A percentile compares a stretch with the other conserved stretches of the same genome.
Conservation (phyloP, 345 rosid species). For the Citrus maxima region DNA sequence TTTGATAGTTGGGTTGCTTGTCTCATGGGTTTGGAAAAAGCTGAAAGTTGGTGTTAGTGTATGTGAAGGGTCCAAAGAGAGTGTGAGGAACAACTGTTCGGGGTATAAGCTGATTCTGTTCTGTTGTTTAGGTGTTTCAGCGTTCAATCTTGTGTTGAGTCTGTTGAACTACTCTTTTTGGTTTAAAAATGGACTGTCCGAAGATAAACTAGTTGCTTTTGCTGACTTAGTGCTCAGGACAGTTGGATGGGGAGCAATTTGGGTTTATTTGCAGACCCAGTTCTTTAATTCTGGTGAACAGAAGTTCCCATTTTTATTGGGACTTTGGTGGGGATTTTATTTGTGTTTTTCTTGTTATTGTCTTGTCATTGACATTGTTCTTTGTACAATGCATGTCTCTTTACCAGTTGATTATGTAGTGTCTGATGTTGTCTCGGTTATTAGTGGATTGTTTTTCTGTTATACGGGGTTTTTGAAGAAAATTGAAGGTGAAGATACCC, state of each 20-base stretch:
- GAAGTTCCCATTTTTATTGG: slow-evolving; percentile 34
- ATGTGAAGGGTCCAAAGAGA: slow-evolving; percentile 19
- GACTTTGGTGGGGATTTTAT: slow-evolving; percentile 57
- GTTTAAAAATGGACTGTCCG: slow-evolving; percentile 40
- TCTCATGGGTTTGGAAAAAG: slow-evolving; percentile 33
- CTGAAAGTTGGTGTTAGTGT: slow-evolving; percentile 14
- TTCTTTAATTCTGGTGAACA: slow-evolving; percentile 19
- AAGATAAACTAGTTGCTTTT: slow-evolving; percentile 29
- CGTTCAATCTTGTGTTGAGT: slow-evolving; percentile 30
- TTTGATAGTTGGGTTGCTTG: slow-evolving; percentile 36
- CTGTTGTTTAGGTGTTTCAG: slow-evolving; percentile 36
- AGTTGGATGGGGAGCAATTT: slow-evolving; percentile 43
- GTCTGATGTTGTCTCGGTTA: slow-evolving; percentile 17
- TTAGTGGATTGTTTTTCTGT: slow-evolving; percentile 21
- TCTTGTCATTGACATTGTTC: slow-evolving; percentile 35
- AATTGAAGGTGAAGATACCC: slow-evolving; percentile 1
- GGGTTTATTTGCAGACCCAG: slow-evolving; percentile 28
- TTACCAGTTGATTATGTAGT: slow-evolving; percentile 8
- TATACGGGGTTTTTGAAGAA: slow-evolving; percentile 6
- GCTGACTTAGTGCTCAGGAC: slow-evolving; percentile 37
- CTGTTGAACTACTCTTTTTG: slow-evolving; percentile 35
- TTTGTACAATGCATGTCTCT: neutral
- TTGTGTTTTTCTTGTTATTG: slow-evolving; percentile 40
- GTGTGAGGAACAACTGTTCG: slow-evolving; percentile 11
- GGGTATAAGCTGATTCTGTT: slow-evolving; percentile 31